These are phyloP conservation scores for Selaginella moellendorffii DNA, from an alignment of 75 land plant species.

Conservation along the genomic window DNA sequence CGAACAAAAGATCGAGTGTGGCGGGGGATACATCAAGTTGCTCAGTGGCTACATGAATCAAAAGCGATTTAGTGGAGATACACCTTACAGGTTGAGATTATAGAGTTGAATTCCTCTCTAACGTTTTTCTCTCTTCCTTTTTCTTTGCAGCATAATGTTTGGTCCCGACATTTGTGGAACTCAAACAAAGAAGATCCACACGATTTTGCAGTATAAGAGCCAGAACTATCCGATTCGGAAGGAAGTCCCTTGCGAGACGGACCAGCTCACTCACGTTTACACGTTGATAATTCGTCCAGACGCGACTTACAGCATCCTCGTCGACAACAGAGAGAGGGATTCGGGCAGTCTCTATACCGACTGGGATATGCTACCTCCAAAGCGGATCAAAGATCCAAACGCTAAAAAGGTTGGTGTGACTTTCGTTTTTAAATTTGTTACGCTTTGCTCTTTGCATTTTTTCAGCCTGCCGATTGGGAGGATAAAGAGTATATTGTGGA, in stretches of 20 bases:
- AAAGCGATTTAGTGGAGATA: conserved; percentile 86
- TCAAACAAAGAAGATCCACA: neutral
- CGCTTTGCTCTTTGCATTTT: no score
- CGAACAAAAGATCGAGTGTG: conserved; percentile 97
- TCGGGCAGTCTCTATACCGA: conserved; percentile 44
- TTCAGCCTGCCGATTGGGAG: conserved; percentile 95
- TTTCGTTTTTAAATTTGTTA: no score
- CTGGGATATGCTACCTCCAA: conserved; percentile 91
- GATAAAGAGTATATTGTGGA: conserved; percentile 82
- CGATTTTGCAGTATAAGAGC: neutral
- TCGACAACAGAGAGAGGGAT: neutral
- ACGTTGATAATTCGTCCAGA: neutral
- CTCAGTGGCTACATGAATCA: conserved; percentile 84
- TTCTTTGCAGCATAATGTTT: conserved; percentile 4
- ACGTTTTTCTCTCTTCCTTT: neutral
- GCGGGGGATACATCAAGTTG: conserved; percentile 96
- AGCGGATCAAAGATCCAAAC: conserved; percentile 60
- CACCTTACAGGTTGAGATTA: conserved; percentile 73
- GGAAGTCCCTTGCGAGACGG: conserved; percentile 5
- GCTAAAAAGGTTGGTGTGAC: conserved; percentile 52
- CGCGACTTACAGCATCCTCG: conserved; percentile 8
- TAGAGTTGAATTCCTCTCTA: neutral
- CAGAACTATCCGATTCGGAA: conserved; percentile 7
- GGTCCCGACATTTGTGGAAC: conserved; percentile 7
- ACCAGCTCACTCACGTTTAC: conserved; percentile 7